phyloP scores from a whole-genome alignment of 208 protist genomes.

The Leishmania arabica region DNA sequence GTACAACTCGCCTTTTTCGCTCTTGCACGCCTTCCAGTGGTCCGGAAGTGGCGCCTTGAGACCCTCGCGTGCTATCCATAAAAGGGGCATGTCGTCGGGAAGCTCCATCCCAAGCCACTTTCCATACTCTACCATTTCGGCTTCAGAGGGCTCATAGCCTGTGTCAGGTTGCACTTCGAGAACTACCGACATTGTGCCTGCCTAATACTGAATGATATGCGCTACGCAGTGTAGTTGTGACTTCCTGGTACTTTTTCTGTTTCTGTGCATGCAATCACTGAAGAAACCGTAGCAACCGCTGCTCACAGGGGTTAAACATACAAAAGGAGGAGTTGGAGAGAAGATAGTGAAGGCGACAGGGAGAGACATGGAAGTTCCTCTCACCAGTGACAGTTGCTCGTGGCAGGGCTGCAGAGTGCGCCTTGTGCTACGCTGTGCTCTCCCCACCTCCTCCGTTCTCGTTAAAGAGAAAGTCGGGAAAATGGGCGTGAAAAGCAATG shows the following conservation, averaged over 20 bases:
- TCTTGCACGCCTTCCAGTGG: slow-evolving; percentile 94
- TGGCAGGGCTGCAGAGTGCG: neutral
- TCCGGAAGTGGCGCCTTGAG: slow-evolving; percentile 95
- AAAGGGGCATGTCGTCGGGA: slow-evolving; percentile 84
- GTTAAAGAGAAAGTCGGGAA: neutral
- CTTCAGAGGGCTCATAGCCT: slow-evolving; percentile 93
- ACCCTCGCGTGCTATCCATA: slow-evolving; percentile 95
- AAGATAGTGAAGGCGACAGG: neutral
- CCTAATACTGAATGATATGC: neutral
- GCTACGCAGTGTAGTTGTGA: neutral
- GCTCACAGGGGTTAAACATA: neutral
- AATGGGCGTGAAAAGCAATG: neutral
- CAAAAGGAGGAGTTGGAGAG: slow-evolving; percentile 1
- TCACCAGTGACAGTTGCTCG: neutral
- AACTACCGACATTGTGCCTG: slow-evolving; percentile 69
- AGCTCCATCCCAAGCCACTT: slow-evolving; percentile 96
- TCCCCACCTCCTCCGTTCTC: neutral
- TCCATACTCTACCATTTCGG: slow-evolving; percentile 93
- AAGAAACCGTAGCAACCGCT: neutral
- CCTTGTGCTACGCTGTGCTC: neutral
- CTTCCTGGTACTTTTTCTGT: slow-evolving; percentile 3
- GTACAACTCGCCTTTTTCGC: slow-evolving; percentile 93
- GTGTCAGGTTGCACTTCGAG: slow-evolving; percentile 79
- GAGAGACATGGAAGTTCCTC: neutral
- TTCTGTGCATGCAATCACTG: slow-evolving; percentile 4